Conservation (phyloP, 2,329 filamentous ascomycete genomes). For the Ophiostoma novo-ulmi region DNA sequence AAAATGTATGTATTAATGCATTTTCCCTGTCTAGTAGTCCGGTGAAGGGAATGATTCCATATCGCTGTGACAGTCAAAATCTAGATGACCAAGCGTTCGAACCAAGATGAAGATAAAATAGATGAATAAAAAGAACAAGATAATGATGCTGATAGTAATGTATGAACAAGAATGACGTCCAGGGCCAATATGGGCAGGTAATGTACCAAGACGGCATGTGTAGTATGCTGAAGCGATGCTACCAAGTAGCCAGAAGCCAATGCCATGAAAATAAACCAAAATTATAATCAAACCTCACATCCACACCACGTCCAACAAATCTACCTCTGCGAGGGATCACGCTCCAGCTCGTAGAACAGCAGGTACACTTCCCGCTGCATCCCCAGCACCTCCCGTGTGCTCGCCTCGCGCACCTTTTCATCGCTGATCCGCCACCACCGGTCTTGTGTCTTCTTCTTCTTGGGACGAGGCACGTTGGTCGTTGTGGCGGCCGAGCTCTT, state of each 20-base stretch:
- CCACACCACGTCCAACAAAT: not conserved
- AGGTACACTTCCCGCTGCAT: conserved; percentile 97
- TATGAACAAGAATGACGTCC: not conserved
- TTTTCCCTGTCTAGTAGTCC: not conserved
- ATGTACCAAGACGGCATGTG: no score
- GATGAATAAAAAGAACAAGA: no score
- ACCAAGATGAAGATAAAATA: not conserved
- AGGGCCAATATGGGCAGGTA: not conserved
- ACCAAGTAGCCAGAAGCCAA: not conserved
- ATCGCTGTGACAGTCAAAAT: not conserved
- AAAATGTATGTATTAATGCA: not conserved
- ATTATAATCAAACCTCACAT: not conserved
- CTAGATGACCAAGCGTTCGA: no score
- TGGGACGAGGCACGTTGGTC: conserved; percentile 27
- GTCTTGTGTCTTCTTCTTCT: conserved; percentile 53
- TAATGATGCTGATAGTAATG: not conserved
- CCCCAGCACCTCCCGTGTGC: conserved; percentile 80
- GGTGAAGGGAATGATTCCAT: not conserved
- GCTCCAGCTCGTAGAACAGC: conserved; percentile 86
- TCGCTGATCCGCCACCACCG: conserved; percentile 98
- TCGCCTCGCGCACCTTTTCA: conserved; percentile 91
- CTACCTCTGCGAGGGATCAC: not conserved
- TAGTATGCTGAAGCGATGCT: not conserved
- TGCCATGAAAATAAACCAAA: not conserved
- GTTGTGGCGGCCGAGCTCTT: not conserved